Evolutionary conservation across 2,329 filamentous ascomycete genomes (phyloP), one percentile per base, ranked within the genome.

Genomic region (Rhynchosporium secalis): DNA sequence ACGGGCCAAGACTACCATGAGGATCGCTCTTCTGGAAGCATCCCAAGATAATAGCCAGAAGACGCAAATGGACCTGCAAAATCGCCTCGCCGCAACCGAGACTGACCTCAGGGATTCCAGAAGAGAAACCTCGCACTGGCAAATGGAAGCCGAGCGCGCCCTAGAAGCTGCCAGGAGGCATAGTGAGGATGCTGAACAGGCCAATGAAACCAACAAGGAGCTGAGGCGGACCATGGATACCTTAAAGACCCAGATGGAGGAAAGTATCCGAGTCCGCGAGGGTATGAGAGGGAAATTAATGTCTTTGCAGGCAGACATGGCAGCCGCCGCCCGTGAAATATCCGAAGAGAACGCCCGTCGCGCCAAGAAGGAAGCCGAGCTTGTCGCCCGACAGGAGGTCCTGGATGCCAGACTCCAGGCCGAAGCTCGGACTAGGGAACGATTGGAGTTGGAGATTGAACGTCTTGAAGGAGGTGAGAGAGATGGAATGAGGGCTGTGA

Each of bases 221-320:
- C 80, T 97, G 61, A 86, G 87, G 69, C 86, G 85, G 72, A 86
- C 87, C 36, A 85, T 96, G 62, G 85, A 88, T 65, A 88, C 86
- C 28, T 81, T 96, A 60, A 86, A 87, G 65, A 84, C 84, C 51
- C 92, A 96, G 73, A 85, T 95, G 47, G 88, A 95, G 71, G 93
- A 96, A 77, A 94, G 92, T 71, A 87, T 93, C 72, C 86, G 89
- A 66, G 84, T 96, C 63, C 88, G 92, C 62, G 91, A 96, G 73
- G 86, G 83, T 64, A 93, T 96, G 84, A 88, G 92, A 68, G 81
- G 81, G 74, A 96, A 95, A 76, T 90, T 97, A 71, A 86, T 94
- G 69, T 86, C 86, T 63, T 80, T 99, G 45, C 93, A 98, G 76
- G 85, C 92, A 66, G 92, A 97, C 69, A 94, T 98, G 88, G 84